A percentile compares a stretch with the other conserved stretches of the same genome.
phyloP scores from a whole-genome alignment of 306 rosid genomes.

The Quillaja saponaria region DNA sequence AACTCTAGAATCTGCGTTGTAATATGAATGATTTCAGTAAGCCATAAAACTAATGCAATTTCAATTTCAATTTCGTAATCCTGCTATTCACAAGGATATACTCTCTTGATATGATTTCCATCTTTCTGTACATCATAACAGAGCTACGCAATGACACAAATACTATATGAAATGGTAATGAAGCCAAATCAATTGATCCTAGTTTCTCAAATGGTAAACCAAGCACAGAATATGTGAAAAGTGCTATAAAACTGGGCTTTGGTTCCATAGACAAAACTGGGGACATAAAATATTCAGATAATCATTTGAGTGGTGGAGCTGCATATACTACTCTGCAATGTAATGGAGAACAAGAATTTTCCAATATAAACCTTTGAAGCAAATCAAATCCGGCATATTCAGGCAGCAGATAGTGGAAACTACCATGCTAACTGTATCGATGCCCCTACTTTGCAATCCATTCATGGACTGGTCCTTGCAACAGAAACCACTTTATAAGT shows the following conservation, averaged over 20 bases:
- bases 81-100: constrained; percentile 2
- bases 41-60: not conserved
- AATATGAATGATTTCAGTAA: constrained; percentile 11
- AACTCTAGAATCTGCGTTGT: constrained; percentile 33
- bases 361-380: not conserved
- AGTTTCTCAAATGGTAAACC: not conserved
- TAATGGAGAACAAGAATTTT: not conserved
- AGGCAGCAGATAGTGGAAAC: no score
- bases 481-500: not conserved
- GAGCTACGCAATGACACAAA: not conserved
- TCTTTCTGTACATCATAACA: not conserved
- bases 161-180: not conserved
- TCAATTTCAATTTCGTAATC: not conserved
- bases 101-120: not conserved
- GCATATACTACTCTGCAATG: not conserved
- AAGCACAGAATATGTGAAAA: not conserved
- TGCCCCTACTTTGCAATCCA: not conserved
- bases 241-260: not conserved
- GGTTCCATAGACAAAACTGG: not conserved
- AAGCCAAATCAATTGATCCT: not conserved
- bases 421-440: no score
- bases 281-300: not conserved
- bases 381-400: not conserved
- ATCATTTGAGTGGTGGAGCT: no score
- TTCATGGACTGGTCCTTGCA: not conserved